A percentile compares a stretch with the other conserved stretches of the same genome.
phyloP scores from a whole-genome alignment of 2,329 filamentous ascomycete genomes.

The Fusarium neocosmosporiellum region DNA sequence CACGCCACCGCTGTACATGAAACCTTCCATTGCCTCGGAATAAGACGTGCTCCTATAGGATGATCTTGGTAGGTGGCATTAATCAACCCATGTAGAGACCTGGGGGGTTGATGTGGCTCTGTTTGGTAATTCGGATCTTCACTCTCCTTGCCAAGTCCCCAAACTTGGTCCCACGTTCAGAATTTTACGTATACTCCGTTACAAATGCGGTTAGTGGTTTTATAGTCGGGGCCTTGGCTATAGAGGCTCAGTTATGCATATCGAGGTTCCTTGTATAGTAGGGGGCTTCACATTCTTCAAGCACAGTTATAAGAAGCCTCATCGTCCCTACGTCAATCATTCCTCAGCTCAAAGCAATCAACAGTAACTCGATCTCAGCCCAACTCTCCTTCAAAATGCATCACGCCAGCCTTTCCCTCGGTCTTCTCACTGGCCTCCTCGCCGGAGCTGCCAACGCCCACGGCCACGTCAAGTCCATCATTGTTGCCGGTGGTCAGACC shows the following conservation, averaged over 20 bases:
- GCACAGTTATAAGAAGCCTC: background rate
- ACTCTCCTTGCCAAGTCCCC: slow-evolving; percentile 19
- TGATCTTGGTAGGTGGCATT: background rate
- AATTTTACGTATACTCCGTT: slow-evolving; percentile 21
- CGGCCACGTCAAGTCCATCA: slow-evolving; percentile 41
- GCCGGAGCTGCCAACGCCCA: slow-evolving; percentile 44
- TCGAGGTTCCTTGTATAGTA: slow-evolving; percentile 18
- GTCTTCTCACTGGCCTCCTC: slow-evolving; percentile 36
- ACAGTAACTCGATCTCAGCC: background rate
- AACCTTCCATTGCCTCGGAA: background rate
- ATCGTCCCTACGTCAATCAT: background rate
- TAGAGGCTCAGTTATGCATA: background rate
- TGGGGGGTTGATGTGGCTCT: background rate
- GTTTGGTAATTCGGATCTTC: slow-evolving; percentile 20
- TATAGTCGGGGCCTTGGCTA: background rate
- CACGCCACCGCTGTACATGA: background rate
- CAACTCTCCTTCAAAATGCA: slow-evolving; percentile 15
- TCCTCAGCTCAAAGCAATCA: background rate
- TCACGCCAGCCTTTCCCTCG: slow-evolving; percentile 18
- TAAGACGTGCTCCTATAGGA: background rate
- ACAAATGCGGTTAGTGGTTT: slow-evolving; percentile 14
- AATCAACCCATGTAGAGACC: background rate
- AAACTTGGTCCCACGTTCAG: background rate
- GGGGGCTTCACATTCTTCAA: background rate
- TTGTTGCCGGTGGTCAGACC: slow-evolving; percentile 41